These are phyloP conservation scores for Alternaria solani DNA, from an alignment of 2,329 filamentous ascomycete genomes.

Conservation along the genomic window DNA sequence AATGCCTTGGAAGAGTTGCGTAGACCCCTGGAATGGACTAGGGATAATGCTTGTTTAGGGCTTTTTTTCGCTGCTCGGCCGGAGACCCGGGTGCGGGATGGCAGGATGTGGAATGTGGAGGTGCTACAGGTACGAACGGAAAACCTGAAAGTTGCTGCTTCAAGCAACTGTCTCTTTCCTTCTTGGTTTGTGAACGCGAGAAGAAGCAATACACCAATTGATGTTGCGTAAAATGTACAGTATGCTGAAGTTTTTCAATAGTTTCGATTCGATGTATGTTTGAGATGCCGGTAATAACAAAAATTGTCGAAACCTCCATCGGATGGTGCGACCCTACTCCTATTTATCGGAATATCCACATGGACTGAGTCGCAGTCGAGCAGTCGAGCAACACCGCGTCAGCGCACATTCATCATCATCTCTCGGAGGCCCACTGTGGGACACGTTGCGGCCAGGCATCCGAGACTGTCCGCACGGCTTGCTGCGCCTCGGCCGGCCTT, in stretches of 20 bases:
- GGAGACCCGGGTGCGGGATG: neutral
- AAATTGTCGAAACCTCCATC: neutral
- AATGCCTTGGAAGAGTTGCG: slow-evolving; percentile 1
- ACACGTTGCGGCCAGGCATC: slow-evolving; percentile 4
- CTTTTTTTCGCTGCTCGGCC: slow-evolving; percentile 2
- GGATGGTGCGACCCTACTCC: neutral
- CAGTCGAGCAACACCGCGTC: slow-evolving; percentile 3
- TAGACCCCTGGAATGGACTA: slow-evolving; percentile 2
- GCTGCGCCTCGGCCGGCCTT: slow-evolving; percentile 6
- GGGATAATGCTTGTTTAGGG: slow-evolving; percentile 10
- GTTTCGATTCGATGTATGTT: neutral
- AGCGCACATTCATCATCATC: slow-evolving; percentile 5
- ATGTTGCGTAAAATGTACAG: neutral
- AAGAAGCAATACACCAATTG: neutral
- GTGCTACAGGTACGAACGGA: slow-evolving; percentile 1
- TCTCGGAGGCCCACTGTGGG: slow-evolving; percentile 6
- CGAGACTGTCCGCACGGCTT: neutral
- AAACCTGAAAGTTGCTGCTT: neutral
- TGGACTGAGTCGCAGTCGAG: neutral
- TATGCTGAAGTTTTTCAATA: neutral
- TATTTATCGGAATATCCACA: slow-evolving; percentile 1
- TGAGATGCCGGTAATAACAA: neutral
- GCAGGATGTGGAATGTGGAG: slow-evolving; percentile 3
- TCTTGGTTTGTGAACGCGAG: neutral
- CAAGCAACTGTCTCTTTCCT: neutral